phyloP scores from a whole-genome alignment of 2,329 filamentous ascomycete genomes.

The Colletotrichum ledebouriae region DNA sequence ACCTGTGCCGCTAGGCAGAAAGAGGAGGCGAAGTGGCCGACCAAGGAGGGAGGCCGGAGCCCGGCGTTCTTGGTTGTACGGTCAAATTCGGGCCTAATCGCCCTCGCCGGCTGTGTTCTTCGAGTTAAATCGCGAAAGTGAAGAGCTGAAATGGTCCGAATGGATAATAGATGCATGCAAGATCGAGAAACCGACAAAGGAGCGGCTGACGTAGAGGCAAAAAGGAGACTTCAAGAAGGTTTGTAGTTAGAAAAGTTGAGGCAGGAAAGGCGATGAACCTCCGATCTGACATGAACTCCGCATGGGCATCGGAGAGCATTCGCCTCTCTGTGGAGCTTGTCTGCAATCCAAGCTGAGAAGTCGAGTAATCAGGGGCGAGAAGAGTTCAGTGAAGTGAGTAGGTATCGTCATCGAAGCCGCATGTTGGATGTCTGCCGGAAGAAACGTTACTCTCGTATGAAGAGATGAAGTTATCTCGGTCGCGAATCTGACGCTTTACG shows the following conservation, averaged over 20 bases:
- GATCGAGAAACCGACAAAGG: constrained; percentile 14
- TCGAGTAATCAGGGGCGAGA: not conserved
- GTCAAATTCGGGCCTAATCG: constrained; percentile 14
- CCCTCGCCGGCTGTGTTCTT: constrained; percentile 1
- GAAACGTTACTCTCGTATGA: not conserved
- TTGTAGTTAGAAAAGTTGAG: not conserved
- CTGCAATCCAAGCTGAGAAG: not conserved
- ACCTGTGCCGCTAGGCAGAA: constrained; percentile 24
- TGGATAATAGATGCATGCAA: constrained; percentile 2
- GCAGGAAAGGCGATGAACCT: constrained; percentile 4
- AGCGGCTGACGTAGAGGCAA: constrained; percentile 6
- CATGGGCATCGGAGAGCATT: not conserved
- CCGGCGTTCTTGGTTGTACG: constrained; percentile 3
- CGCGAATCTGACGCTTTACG: not conserved
- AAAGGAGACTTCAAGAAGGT: not conserved
- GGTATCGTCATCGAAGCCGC: constrained; percentile 2
- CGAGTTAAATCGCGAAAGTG: not conserved
- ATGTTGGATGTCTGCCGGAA: not conserved
- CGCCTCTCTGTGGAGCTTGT: constrained; percentile 20
- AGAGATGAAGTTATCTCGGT: constrained; percentile 9
- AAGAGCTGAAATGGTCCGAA: constrained; percentile 6
- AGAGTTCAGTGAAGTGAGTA: not conserved
- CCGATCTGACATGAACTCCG: not conserved
- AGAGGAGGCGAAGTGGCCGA: constrained; percentile 21
- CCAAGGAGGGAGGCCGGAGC: constrained; percentile 1